A percentile compares a stretch with the other conserved stretches of the same genome.
Evolutionary conservation across 2,329 filamentous ascomycete genomes (phyloP).

Genomic region (Aspergillus glaucus): DNA sequence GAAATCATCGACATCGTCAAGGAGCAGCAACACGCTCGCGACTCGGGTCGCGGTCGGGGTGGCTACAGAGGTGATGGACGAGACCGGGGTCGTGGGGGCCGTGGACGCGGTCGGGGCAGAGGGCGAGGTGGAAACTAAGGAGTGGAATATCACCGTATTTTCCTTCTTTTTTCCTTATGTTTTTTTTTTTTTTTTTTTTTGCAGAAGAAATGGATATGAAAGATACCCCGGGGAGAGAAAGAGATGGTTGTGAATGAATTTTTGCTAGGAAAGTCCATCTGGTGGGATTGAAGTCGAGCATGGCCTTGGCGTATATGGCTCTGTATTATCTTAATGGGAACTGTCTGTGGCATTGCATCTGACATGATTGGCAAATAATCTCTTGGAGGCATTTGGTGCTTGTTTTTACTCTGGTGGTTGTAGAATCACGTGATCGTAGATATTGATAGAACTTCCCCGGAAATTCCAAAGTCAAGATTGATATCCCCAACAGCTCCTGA

Average conservation of each 20-base stretch:
- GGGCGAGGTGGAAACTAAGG: slow-evolving; percentile 32
- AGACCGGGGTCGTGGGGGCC: slow-evolving; percentile 36
- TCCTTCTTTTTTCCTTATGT: background rate
- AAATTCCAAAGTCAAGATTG: background rate
- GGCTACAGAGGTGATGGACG: slow-evolving; percentile 33
- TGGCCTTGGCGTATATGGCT: slow-evolving; percentile 37
- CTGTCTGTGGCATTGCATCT: slow-evolving; percentile 10
- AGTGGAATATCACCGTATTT: background rate
- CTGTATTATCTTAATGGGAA: slow-evolving; percentile 26
- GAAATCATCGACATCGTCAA: slow-evolving; percentile 93
- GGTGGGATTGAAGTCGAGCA: slow-evolving; percentile 29
- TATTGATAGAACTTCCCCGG: background rate
- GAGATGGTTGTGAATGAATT: slow-evolving; percentile 15
- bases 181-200: background rate
- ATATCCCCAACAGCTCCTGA: slow-evolving; percentile 16
- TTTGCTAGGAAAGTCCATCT: slow-evolving; percentile 23
- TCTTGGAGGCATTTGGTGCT: background rate
- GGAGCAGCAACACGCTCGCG: slow-evolving; percentile 76
- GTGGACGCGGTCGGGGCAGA: slow-evolving; percentile 40
- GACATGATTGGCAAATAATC: background rate
- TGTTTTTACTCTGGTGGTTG: background rate
- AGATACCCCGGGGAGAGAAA: slow-evolving; percentile 31
- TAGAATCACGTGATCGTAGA: slow-evolving; percentile 12
- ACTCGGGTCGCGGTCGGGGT: slow-evolving; percentile 36
- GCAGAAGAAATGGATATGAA: slow-evolving; percentile 13